These are phyloP conservation scores for Hyaloscypha finlandica DNA, from an alignment of 495 filamentous ascomycete genomes.

Conservation along the genomic window DNA sequence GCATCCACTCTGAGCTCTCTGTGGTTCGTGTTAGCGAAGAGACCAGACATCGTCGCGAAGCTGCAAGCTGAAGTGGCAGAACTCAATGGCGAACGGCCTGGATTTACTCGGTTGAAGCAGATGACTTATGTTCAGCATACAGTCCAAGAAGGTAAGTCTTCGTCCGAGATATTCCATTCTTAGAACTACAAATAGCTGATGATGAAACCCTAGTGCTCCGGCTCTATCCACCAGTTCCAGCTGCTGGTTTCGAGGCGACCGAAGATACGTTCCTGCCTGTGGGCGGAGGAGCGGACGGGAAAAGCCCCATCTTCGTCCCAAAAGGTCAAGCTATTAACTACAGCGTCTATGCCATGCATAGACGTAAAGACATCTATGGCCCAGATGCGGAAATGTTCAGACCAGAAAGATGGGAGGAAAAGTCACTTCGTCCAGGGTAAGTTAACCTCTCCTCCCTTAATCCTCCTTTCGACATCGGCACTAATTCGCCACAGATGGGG, in stretches of 20 bases:
- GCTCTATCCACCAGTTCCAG: conserved; percentile 40
- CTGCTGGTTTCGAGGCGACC: conserved; percentile 41
- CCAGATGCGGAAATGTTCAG: conserved; percentile 52
- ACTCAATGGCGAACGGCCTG: conserved; percentile 34
- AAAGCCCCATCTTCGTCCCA: conserved; percentile 30
- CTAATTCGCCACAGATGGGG: background rate
- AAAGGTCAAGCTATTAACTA: conserved; percentile 38
- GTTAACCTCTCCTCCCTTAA: background rate
- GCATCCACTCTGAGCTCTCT: conserved; percentile 41
- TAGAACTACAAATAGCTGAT: background rate
- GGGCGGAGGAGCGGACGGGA: conserved; percentile 42
- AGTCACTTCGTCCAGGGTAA: background rate
- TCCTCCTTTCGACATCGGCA: background rate
- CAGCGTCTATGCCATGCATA: conserved; percentile 50
- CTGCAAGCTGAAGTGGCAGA: conserved; percentile 41
- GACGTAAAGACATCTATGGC: conserved; percentile 54
- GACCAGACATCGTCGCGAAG: conserved; percentile 30
- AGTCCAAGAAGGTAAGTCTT: conserved; percentile 22
- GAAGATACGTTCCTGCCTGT: conserved; percentile 53
- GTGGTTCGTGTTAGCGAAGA: background rate
- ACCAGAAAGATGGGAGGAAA: conserved; percentile 54
- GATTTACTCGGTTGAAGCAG: conserved; percentile 36
- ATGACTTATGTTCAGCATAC: conserved; percentile 44
- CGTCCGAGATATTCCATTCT: background rate
- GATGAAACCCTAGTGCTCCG: conserved; percentile 32